Evolutionary conservation across 1,284 basidiomycete genomes (phyloP).

Genomic region (Cryptococcus jaspeensis): DNA sequence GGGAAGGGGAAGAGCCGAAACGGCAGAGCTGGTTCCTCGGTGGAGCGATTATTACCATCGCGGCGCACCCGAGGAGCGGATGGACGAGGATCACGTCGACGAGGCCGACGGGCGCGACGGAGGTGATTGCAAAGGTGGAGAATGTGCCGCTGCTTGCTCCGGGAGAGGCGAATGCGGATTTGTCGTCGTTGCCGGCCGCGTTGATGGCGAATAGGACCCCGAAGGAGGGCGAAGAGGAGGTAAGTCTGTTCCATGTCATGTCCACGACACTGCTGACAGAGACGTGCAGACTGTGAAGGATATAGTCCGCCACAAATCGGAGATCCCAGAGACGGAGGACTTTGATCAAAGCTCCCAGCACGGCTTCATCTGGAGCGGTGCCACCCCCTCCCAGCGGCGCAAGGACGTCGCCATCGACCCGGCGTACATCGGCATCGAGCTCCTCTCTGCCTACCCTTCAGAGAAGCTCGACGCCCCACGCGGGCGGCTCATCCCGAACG

Average conservation of each 20-base stretch:
- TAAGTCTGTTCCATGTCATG: not conserved
- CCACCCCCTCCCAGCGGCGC: slow-evolving; percentile 78
- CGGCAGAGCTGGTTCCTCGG: slow-evolving; percentile 81
- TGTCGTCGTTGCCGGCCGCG: slow-evolving; percentile 67
- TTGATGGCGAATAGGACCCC: slow-evolving; percentile 66
- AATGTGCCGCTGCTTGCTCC: slow-evolving; percentile 81
- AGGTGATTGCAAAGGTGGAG: slow-evolving; percentile 82
- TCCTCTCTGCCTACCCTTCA: slow-evolving; percentile 73
- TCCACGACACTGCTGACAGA: not conserved
- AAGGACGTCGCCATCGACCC: slow-evolving; percentile 85
- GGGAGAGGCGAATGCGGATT: slow-evolving; percentile 75
- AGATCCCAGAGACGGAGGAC: slow-evolving; percentile 12
- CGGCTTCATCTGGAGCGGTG: slow-evolving; percentile 73
- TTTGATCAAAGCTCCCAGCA: slow-evolving; percentile 30
- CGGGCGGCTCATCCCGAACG: slow-evolving; percentile 54
- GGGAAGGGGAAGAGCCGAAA: slow-evolving; percentile 25
- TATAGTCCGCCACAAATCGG: slow-evolving; percentile 26
- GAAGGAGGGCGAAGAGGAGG: slow-evolving; percentile 4
- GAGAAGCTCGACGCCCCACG: slow-evolving; percentile 45
- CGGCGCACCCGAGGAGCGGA: slow-evolving; percentile 68
- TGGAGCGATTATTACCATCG: slow-evolving; percentile 81
- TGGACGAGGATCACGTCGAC: slow-evolving; percentile 89
- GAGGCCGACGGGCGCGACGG: slow-evolving; percentile 82
- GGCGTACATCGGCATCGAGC: slow-evolving; percentile 78
- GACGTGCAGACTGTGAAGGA: slow-evolving; percentile 6